Conservation (phyloP, 768 basidiomycete species). For the Tulasnella calospora region DNA sequence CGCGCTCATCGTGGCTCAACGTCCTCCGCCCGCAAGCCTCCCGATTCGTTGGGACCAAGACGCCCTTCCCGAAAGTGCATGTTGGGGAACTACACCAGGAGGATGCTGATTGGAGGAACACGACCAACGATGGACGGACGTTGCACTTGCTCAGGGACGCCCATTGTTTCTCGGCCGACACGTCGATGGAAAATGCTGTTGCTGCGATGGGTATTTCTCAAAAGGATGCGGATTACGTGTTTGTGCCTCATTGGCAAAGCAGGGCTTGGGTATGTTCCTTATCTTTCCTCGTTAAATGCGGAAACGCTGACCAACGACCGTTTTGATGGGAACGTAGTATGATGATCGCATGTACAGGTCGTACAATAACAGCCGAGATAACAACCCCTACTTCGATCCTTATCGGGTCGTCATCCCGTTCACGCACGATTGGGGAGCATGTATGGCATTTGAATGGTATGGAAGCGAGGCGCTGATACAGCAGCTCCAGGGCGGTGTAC, state of each 20-base stretch:
- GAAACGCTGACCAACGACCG: neutral
- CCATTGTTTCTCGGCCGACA: constrained; percentile 38
- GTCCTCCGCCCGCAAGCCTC: constrained; percentile 34
- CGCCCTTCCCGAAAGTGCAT: constrained; percentile 34
- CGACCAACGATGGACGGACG: constrained; percentile 14
- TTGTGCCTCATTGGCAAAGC: constrained; percentile 35
- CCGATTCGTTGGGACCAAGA: constrained; percentile 31
- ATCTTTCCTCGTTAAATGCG: neutral
- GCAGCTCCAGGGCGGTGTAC: neutral
- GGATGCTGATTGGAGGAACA: constrained; percentile 32
- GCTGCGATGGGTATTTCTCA: constrained; percentile 34
- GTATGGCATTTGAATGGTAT: constrained; percentile 35
- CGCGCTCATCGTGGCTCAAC: constrained; percentile 32
- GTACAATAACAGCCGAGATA: constrained; percentile 30
- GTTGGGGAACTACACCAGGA: constrained; percentile 33
- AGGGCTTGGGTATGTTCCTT: constrained; percentile 24
- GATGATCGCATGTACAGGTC: constrained; percentile 33
- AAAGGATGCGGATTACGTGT: constrained; percentile 36
- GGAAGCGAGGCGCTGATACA: neutral
- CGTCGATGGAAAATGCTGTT: constrained; percentile 35
- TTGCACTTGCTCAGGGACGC: constrained; percentile 33
- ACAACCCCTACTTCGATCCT: constrained; percentile 28
- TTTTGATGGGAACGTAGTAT: constrained; percentile 20
- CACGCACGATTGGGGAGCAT: constrained; percentile 40
- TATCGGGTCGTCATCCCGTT: constrained; percentile 32